A percentile compares a stretch with the other conserved stretches of the same genome.
phyloP scores from a whole-genome alignment of 2,329 filamentous ascomycete species.

The Malbranchea cinnamomea region DNA sequence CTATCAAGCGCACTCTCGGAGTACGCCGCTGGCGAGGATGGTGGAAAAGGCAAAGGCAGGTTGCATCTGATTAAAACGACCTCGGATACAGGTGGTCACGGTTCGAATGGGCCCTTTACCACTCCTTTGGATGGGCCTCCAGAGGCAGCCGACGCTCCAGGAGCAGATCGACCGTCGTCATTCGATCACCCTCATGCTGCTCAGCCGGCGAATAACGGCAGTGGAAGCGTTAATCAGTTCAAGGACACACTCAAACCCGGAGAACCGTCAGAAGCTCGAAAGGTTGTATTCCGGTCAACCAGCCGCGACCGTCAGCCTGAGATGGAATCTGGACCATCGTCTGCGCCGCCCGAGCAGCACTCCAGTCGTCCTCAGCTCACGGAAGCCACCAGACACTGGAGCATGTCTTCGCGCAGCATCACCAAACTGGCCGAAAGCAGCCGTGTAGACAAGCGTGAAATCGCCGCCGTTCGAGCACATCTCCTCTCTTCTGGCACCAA shows the following conservation, averaged over 20 bases:
- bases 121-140: no score
- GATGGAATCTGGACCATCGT: slow-evolving; percentile 23
- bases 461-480: slow-evolving; percentile 62
- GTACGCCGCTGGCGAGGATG: slow-evolving; percentile 32
- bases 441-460: slow-evolving; percentile 50
- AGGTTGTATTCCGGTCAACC: slow-evolving; percentile 16
- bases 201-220: no score
- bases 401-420: slow-evolving; percentile 38
- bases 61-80: no score
- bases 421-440: slow-evolving; percentile 21
- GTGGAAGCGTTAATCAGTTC: no score
- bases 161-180: no score
- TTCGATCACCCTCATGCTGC: no score
- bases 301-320: slow-evolving; percentile 24
- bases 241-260: background rate
- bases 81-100: no score
- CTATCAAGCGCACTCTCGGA: slow-evolving; percentile 32
- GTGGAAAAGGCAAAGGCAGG: slow-evolving; percentile 18
- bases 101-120: no score
- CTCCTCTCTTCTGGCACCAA: slow-evolving; percentile 80
- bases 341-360: slow-evolving; percentile 13
- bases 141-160: no score
- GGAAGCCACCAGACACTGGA: slow-evolving; percentile 39
- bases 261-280: no score
- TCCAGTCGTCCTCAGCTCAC: slow-evolving; percentile 25